Evolutionary conservation across 1,284 basidiomycete species (phyloP), one percentile per base, ranked within the genome.

Genomic region (Rhodotorula sp.): DNA sequence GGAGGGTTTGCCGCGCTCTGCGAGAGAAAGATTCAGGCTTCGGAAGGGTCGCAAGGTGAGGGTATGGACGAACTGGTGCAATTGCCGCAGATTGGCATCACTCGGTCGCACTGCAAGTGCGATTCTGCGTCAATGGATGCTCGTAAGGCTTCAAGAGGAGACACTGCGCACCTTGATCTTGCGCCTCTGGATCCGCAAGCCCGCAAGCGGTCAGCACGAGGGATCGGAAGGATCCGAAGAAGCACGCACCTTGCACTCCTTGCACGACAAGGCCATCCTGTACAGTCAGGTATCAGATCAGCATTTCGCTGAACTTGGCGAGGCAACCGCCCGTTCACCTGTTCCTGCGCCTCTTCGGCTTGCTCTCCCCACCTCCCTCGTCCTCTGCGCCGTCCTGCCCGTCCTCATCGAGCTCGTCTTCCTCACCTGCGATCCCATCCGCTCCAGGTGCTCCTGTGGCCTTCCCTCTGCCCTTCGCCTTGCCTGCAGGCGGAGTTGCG

Each of bases 191-290:
- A 18, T 2, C 20, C 24, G 20, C 9, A 13, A 24, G 34, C 11
- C 13, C 11, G 9, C 6, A n/a, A n/a, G 16, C 4, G 31, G 55
- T 44, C n/a, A 44, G 37, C 37, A 24, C 37, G n/a, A 0, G 20
- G 34, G 4, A 16, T 18, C 30, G 30, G 22, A 6, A 22, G 20
- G 15, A 22, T 20, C 15, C 15, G 10, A 18, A 28, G 2, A 5
- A 2, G 55, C 37, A 16, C 66, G 51, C 30, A 67, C 70, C 61
- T 73, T 73, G 64, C 72, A 73, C 26, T 73, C 72, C 54, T 71
- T 71, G 54, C 73, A 75, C n/a, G 64, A 67, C 7, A 75, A 51
- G 11, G 68, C 71, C 67, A 75, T 69, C 24, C 73, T 67, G 61
- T 24, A 10, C 28, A 28, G 0, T 4, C 16, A 16, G 0, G 2